Base-by-base conservation (phyloP, 192 early-diverging fungal species). In the Linnemannia schmuckeri region DNA sequence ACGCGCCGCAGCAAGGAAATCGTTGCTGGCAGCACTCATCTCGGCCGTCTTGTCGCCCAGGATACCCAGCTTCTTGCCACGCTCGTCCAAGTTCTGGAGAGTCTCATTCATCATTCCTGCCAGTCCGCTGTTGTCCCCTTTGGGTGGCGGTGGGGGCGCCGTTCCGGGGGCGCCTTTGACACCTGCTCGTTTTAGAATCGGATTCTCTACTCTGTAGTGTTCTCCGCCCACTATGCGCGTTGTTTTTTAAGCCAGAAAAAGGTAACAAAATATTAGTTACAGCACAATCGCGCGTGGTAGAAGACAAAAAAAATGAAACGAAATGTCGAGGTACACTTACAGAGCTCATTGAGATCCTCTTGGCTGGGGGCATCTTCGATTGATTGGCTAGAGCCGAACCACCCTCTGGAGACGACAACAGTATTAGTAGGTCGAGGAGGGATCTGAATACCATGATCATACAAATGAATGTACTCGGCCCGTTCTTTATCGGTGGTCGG, bases 1-100 rank as follows among this genome's bases (percentile, higher is more conserved):
- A 35, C 82, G 83, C 5, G 94, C 90, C 10, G 91, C 90, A 33
- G 87, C 88, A 70, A 93, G 82, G 82, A 96, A 96, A 68, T 83
- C 87, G 61, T 83, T 82, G 12, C 91, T 88, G 4, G 92, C 87
- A 42, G 91, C 87, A 61, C 49, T 88, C 81, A 95, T 88, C 54
- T 94, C 93, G 17, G 82, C 79, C 72, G 94, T 91, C 80, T 93
- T 94, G 24, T 90, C 68, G 52, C 93, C 90, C 41, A 96, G 75
- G 46, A 93, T 74, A 4, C 85, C 76, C 38, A 96, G 81, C 46
- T 86, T 81, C 77, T 96, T 92, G 20, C 94, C 93, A 61, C 95
- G 92, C 76, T 96, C 95, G 81, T 93, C 93, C 61, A 96, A 79
- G 18, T 63, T 75, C 20, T 84, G 77, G 0, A 80, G 38, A 12